Percentiles rank a stretch among this genome's conserved stretches.
phyloP scores from a whole-genome alignment of 768 basidiomycete genomes.

The Phylloporus sp. region DNA sequence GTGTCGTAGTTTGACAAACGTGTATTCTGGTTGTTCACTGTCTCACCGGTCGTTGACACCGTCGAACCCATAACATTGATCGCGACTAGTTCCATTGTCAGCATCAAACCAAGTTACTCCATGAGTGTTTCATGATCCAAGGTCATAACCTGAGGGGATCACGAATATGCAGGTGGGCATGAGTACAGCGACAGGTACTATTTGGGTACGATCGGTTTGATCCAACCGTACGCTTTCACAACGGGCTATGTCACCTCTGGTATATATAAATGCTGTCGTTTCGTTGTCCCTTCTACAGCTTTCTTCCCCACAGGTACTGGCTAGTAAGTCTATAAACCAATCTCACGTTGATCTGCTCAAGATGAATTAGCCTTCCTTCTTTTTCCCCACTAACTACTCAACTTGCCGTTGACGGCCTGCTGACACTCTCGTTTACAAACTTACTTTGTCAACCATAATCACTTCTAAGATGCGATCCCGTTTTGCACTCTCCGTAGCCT shows the following conservation, averaged over 20 bases:
- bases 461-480: not conserved
- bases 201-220: too few relatives aligned
- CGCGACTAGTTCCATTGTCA: too few relatives aligned
- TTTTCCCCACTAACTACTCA: not conserved
- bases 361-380: not conserved
- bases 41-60: too few relatives aligned
- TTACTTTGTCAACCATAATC: not conserved
- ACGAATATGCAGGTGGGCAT: not conserved
- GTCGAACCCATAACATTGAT: too few relatives aligned
- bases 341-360: not conserved
- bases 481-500: not conserved
- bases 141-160: too few relatives aligned
- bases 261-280: not conserved
- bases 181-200: not conserved
- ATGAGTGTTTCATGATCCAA: too few relatives aligned
- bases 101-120: too few relatives aligned
- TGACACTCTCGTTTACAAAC: not conserved
- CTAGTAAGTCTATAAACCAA: not conserved
- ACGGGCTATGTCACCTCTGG: not conserved
- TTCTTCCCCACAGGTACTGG: not conserved
- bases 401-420: not conserved
- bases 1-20: too few relatives aligned
- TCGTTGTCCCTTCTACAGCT: not conserved
- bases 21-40: too few relatives aligned
- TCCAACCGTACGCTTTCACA: not conserved